These are phyloP conservation scores for Microsporum ferrugineum DNA, from an alignment of 2,329 filamentous ascomycete genomes.

Conservation along the genomic window DNA sequence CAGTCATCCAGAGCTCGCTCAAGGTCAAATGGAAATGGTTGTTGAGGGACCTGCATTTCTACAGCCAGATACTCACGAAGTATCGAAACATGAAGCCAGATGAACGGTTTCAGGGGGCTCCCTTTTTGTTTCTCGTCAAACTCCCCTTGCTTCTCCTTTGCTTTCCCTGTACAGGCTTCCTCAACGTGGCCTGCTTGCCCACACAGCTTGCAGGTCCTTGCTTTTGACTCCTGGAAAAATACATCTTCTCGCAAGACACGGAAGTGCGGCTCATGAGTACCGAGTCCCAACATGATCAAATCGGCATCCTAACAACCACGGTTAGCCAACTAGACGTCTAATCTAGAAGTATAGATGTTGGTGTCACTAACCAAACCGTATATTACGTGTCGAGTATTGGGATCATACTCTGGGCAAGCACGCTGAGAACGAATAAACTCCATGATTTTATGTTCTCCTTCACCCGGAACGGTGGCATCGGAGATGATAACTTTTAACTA, in stretches of 20 bases:
- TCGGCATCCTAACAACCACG: constrained; percentile 57
- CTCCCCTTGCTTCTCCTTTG: constrained; percentile 66
- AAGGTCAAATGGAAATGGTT: constrained; percentile 82
- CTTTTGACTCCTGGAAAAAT: constrained; percentile 77
- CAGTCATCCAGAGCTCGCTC: constrained; percentile 93
- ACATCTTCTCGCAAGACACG: constrained; percentile 93
- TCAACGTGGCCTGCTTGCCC: constrained; percentile 87
- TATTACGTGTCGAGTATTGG: constrained; percentile 94
- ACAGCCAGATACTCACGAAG: constrained; percentile 85
- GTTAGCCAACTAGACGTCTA: constrained; percentile 16
- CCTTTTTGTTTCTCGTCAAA: constrained; percentile 69
- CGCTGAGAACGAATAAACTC: constrained; percentile 91
- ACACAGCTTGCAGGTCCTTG: constrained; percentile 73
- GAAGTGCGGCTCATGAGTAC: constrained; percentile 95
- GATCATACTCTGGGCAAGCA: constrained; percentile 79
- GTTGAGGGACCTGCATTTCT: constrained; percentile 70
- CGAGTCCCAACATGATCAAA: constrained; percentile 95
- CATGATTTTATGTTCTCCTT: constrained; percentile 99
- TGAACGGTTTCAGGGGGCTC: constrained; percentile 73
- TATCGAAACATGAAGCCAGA: constrained; percentile 91
- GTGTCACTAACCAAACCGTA: constrained; percentile 56
- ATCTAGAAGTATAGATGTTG: background rate
- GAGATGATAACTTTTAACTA: constrained; percentile 93
- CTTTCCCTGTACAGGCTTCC: constrained; percentile 67
- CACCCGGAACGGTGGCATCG: constrained; percentile 91